Conservation (phyloP, 108 stramenopile genomes). For the Thalassiosira profunda region DNA sequence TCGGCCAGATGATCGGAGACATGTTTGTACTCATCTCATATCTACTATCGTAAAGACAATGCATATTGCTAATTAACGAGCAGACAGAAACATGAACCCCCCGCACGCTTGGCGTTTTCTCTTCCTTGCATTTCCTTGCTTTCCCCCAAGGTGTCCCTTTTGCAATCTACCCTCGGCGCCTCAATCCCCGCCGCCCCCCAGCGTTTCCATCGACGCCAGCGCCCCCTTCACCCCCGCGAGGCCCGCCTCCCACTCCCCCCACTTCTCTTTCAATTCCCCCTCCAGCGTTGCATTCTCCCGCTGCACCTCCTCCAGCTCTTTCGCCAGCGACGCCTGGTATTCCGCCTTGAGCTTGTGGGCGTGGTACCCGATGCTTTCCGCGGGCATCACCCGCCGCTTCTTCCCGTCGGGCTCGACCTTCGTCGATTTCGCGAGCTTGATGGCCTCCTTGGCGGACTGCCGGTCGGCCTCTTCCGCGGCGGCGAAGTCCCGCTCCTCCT, state of each 20-base stretch:
- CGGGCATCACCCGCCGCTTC: conserved; percentile 13
- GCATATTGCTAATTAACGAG: too few relatives aligned
- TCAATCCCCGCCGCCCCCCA: not conserved
- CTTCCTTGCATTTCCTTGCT: too few relatives aligned
- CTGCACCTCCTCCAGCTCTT: conserved; percentile 19
- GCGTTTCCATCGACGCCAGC: conserved; percentile 5
- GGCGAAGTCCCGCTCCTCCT: conserved; percentile 1
- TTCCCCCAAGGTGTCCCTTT: too few relatives aligned
- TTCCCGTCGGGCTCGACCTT: conserved; percentile 6
- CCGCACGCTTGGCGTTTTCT: too few relatives aligned
- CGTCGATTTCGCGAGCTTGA: conserved; percentile 7
- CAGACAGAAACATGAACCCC: too few relatives aligned
- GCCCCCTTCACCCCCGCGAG: conserved; percentile 26
- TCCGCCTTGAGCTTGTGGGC: conserved; percentile 30
- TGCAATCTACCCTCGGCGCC: not conserved
- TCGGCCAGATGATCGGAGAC: too few relatives aligned
- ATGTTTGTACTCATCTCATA: too few relatives aligned
- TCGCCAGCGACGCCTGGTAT: conserved; percentile 13
- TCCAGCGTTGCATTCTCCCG: conserved; percentile 25
- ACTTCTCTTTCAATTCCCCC: conserved; percentile 26
- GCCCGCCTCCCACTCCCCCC: conserved; percentile 28
- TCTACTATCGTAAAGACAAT: too few relatives aligned
- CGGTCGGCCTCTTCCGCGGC: conserved; percentile 21
- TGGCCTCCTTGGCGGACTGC: conserved; percentile 26
- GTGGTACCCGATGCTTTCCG: conserved; percentile 30